Evolutionary conservation across 2,329 filamentous ascomycete genomes (phyloP), one percentile per base, ranked within the genome.

Genomic region (Epicoccum sorghinum): DNA sequence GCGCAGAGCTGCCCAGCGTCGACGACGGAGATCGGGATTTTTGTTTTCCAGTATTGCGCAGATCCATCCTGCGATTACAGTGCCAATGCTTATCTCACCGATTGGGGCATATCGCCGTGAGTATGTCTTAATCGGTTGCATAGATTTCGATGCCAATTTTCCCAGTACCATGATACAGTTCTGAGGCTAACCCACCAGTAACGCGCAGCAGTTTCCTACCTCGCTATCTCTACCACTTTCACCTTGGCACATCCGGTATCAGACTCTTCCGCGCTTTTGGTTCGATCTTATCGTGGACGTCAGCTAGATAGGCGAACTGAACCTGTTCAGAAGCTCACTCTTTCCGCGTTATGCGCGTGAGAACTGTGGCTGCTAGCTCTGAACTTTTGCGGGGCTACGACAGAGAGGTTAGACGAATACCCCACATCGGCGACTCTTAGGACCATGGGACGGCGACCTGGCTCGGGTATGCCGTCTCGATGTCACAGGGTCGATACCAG

Each of bases 371-470:
- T 52, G 9, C 27, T 33, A 55, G 44, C 14, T 46, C 37, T 46
- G 24, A 52, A 39, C 23, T 9, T 25, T 58, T 44, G 56, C 53
- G 49, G 18, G 52, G 40, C 35, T 23, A 30, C 32, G 30, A 45
- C 52, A 52, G 46, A 57, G 57, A 43, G 44, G 52, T 52, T 53
- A 58, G 45, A 55, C 49, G 55, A 55, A 40, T 51, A 59, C 64
- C 59, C 61, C 62, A 67, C 64, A 61, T 59, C 55, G 52, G 25
- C 54, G 55, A 48, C 36, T 41, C 18, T 54, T 23, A 40, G 29
- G 49, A 61, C 61, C 62, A 64, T 58, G 61, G 62, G 43, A 61
- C 64, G 47, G 46, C 47, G 39, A 43, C 43, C 48, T 55, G 52
- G 55, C 47, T 59, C 61, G 55, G 64, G 22, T 57, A 45, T 60